Evolutionary conservation across 768 basidiomycete species (phyloP), one percentile per base, ranked within the genome.

Genomic region (Russula brevipes): DNA sequence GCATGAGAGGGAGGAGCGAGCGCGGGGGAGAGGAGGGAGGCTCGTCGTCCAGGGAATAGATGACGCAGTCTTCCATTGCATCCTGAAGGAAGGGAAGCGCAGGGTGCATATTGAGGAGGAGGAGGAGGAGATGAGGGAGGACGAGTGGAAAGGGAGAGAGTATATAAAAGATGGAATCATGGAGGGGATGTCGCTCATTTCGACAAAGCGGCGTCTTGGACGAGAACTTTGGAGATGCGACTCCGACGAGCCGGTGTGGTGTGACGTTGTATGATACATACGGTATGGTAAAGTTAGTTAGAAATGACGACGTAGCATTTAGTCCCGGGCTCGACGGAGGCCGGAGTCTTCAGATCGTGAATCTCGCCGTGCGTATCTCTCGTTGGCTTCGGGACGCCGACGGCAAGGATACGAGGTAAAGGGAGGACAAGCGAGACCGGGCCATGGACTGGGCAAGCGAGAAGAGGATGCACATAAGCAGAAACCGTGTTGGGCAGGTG

Each of bases 1-100:
- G 66, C 38, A 89, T 77, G 24, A 92, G 75, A 8, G 85, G 76
- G 16, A 80, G 62, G 42, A 91, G 75, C 19, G 76, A 75, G 2
- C 82, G 75, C 17, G 87, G 87, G 5, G 67, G 67, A 14, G 87
- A 86, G 19, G 86, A 84, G 38, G 83, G 76, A 56, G 80, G 74
- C 35, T 60, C 59, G 63, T 63, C 64, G 9, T 80, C 71, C 24
- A 81, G 83, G 39, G 83, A 73, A 68, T 83, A 83, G 70, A 81
- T 84, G 3, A 88, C 87, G 66, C 93, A 85, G 49, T 85, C 84
- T 69, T 93, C 87, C 49, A 94, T 79, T 31, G 91, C 78, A 74
- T 93, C 89, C 63, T 81, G 82, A 65, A 60, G 61, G 66, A 58
- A 49, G 63, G 63, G 63, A 59, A 61, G 68, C 30, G 60, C 12